Base-by-base conservation (phyloP, 345 rosid genomes). In the Aurinia saxatilis region DNA sequence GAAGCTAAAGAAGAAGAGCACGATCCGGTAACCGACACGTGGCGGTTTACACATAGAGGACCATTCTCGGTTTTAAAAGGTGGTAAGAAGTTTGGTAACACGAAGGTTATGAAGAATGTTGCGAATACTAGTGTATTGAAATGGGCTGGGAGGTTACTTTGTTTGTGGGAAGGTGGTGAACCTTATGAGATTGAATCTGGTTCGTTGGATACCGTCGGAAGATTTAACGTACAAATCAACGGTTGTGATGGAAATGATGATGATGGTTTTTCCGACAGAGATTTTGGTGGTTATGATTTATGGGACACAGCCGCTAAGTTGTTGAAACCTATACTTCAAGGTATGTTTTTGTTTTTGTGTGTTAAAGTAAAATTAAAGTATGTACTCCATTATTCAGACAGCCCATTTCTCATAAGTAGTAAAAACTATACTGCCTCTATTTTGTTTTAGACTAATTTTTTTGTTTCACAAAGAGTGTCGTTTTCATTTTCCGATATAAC, bases 121-220 rank as follows among this genome's bases (percentile, higher is more conserved):
- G 95, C 98, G 5, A 88, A 91, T 56, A 91, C 98, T 0, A 86
- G 92, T 61, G 96, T 88, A 33, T 34, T 91, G 70, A 75, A 41
- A 61, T 88, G 98, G 98, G 90, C 92, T 7, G 77, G 82, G 36
- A 76, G 71, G 79, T 68, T 91, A 46, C 50, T 91, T 55, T 88
- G 96, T 68, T 73, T 91, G 17, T 91, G 98, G 98, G 98, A 91
- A 70, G 98, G 98, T 36, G 98, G 98, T 10, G 83, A 77, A 1
- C 96, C 96, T 1, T 91, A 91, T 17, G 88, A 88, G 87, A 80
- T 91, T 10, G 83, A 88, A 59, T 70, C 86, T 10, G 71, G 65
- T 48, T 67, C 87, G 76, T 70, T 88, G 85, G 87, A 86, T 72
- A 91, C 96, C 2, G 48, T 86, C 0, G 90, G 90, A 0, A 79